Base-by-base conservation (phyloP, 495 filamentous ascomycete genomes). In the Lepidopterella palustris region DNA sequence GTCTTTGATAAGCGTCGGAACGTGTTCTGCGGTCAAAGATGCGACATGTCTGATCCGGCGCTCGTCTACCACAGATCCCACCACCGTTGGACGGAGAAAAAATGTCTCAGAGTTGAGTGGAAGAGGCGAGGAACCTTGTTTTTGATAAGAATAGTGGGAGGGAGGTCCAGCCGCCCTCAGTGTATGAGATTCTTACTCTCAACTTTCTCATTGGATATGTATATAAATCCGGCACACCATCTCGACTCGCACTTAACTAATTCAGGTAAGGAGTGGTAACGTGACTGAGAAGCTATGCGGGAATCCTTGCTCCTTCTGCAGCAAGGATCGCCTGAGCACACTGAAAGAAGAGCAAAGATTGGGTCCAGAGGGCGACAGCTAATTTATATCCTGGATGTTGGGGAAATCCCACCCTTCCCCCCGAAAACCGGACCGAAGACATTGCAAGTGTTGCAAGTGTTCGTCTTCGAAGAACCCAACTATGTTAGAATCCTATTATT, bases 201-300 rank as follows among this genome's bases (percentile, higher is more conserved):
- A n/a, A n/a, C n/a, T n/a, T n/a, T n/a, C 47, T 27, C 15, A 50
- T 50, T 50, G 47, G 47, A 50, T 13, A 25, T 24, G 15, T 25
- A 27, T 50, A 25, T 24, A 50, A 42, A 32, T 23, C 58, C 53
- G 61, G 32, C 20, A 39, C 60, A 18, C 62, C 58, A 8, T 18
- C 18, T 58, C n/a, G 24, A 53, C n/a, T n/a, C n/a, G n/a, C n/a
- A n/a, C n/a, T n/a, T n/a, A n/a, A n/a, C n/a, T n/a, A n/a, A n/a
- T n/a, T n/a, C n/a, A n/a, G n/a, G 62, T 54, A 52, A 57, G 58
- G 50, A 25, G 10, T 8, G 23, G 42, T 67, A 27, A 67, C 64
- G 45, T 63, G 60, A 67, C 48, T 40, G 39, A 54, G 39, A 50
- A 3, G 3, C 1, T 25, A 49, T 60, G 60, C 60, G 57, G 27